Evolutionary conservation across 305 asterid species (phyloP), one percentile per base, ranked within the genome.

Genomic region (Coffea humblotiana): DNA sequence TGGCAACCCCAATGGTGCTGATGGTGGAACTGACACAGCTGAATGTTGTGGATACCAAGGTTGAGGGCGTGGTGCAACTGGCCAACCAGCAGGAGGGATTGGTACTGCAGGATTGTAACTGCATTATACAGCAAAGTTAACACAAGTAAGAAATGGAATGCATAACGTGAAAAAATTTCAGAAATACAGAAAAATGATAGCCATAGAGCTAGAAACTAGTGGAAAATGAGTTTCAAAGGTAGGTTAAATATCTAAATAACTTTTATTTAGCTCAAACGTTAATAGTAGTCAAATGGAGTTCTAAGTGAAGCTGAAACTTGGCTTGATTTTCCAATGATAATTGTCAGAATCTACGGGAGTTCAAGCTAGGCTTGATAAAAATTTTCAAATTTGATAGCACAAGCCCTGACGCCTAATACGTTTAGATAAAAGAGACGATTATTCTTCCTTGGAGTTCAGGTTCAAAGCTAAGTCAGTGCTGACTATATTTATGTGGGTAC

Each of bases 1-100:
- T 45, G 94, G 93, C 87, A 90, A 71, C 72, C 97, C 97, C 77
- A 84, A 77, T 35, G 90, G 91, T 58, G 93, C 88, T 63, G 96
- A 81, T 60, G 94, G 94, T 73, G 93, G 90, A 80, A 84, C 90
- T n/a, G 98, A 89, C 74, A 78, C 86, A 85, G 86, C 87, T 40
- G 96, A 90, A 83, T 87, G 89, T 79, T 88, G 98, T n/a, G 92
- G 90, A 87, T 91, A 90, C 99, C 97, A 94, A 48, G 86, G 89
- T 77, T 90, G 98, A 48, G 94, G 99, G 27, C 91, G 97, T 61
- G 94, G 90, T 45, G 91, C 88, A 84, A 77, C 86, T 45, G 86
- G 85, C 99, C 99, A 95, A 80, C 94, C 95, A 83, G 81, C 87
- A 71, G 90, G 90, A 70, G 94, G 97, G 78, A 88, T 82, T 37